Evolutionary conservation across 345 rosid genomes (phyloP), one percentile per base, ranked within the genome.

Genomic region (Sapria himalayana): DNA sequence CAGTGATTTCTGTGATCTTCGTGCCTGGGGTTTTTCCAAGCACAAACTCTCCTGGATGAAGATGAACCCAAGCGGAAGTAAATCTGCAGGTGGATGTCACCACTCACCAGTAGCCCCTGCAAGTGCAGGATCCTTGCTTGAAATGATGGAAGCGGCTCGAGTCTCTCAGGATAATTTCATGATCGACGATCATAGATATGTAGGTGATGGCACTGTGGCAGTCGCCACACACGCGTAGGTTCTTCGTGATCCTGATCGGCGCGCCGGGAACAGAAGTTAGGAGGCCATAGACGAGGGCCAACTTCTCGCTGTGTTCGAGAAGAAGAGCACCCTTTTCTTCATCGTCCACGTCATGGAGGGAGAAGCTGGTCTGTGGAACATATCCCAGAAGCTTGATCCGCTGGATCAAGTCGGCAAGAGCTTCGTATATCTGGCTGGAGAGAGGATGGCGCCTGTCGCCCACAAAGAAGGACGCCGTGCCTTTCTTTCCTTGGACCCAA

Each of bases 101-200:
- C n/a, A n/a, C n/a, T 73, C 68, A 82, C 92, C 94, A 82, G 51
- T 64, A 78, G 44, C 84, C 86, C 50, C 63, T 61, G 56, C 94
- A 82, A 9, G 86, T 69, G 71, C 95, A 84, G 5, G 66, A 23
- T 22, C 92, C 95, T 19, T 60, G 60, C 63, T 73, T 78, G 70
- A 76, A 78, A 67, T 78, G 92, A 60, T 82, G 92, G 66, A 82
- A 82, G 57, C 94, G 92, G 51, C 78, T 82, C 0, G 92, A 73
- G 25, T 82, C 94, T 52, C 94, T 73, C 65, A 78, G 22, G 62
- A 76, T 66, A 60, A 84, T 78, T 59, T 78, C 86, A 42, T 65
- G 70, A 11, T 78, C 63, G 34, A 73, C 49, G 40, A 78, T 57
- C 72, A 38, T 60, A 36, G 92, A 84, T 35, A 75, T 61, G 67